These are phyloP conservation scores for Wickerhamiella lipophila DNA, from an alignment of 805 yeast species.

Conservation along the genomic window DNA sequence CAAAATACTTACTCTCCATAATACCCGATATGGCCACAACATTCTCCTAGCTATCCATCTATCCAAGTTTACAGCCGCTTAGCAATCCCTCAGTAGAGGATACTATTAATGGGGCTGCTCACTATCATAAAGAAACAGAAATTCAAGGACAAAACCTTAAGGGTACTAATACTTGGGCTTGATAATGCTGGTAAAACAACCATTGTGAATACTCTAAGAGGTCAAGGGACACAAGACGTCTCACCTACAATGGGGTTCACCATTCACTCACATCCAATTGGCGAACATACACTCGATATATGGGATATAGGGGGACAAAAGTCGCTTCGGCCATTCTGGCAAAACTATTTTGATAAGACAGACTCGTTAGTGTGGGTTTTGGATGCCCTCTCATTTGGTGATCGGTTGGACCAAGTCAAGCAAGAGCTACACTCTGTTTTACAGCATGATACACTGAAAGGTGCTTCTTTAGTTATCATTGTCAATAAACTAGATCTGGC, in stretches of 20 bases:
- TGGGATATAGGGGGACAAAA: conserved; percentile 89
- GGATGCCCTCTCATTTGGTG: conserved; percentile 44
- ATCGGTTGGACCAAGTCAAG: conserved; percentile 52
- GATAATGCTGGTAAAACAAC: conserved; percentile 92
- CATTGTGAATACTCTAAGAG: conserved; percentile 47
- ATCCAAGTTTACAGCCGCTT: too few relatives aligned
- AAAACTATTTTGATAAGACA: conserved; percentile 75
- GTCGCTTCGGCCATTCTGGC: conserved; percentile 79
- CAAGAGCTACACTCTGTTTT: conserved; percentile 51
- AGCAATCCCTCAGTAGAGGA: not conserved
- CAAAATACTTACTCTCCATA: too few relatives aligned
- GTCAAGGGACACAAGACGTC: conserved; percentile 40
- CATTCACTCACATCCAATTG: conserved; percentile 43
- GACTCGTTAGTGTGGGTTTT: conserved; percentile 79
- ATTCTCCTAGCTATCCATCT: too few relatives aligned
- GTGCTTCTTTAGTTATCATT: conserved; percentile 52
- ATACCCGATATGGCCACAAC: too few relatives aligned
- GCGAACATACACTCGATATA: conserved; percentile 27
- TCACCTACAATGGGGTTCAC: conserved; percentile 88
- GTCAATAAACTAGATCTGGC: conserved; percentile 65
- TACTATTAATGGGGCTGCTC: conserved; percentile 57
- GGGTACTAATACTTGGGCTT: conserved; percentile 68
- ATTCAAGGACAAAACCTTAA: conserved; percentile 60
- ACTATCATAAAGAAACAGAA: conserved; percentile 73
- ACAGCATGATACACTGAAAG: conserved; percentile 54